Evolutionary conservation across 768 basidiomycete species (phyloP).

Genomic region (Lentinus tigrinus): DNA sequence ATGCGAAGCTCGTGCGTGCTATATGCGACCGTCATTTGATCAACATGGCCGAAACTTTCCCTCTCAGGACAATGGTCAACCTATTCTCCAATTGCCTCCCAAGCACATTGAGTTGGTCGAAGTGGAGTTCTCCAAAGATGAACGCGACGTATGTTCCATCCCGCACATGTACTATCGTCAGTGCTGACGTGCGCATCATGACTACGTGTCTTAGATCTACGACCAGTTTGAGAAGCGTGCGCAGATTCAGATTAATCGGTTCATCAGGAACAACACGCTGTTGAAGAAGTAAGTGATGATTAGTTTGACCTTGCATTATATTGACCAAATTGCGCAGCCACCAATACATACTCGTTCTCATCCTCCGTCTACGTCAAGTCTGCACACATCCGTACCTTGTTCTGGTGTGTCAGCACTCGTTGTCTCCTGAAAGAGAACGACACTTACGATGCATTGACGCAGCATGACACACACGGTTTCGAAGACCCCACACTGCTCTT

Average conservation of each 20-base stretch:
- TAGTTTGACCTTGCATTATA: background rate
- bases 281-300: conserved; percentile 59
- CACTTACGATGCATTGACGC: conserved; percentile 15
- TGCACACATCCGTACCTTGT: conserved; percentile 74
- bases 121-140: conserved; percentile 63
- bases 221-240: conserved; percentile 54
- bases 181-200: conserved; percentile 18
- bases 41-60: no score
- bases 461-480: conserved; percentile 42
- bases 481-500: conserved; percentile 49
- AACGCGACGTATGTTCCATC: conserved; percentile 49
- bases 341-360: conserved; percentile 54
- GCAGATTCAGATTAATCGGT: conserved; percentile 56
- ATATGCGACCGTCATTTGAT: background rate
- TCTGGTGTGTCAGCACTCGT: conserved; percentile 38
- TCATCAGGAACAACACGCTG: conserved; percentile 61
- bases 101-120: conserved; percentile 60
- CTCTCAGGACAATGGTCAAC: conserved; percentile 60
- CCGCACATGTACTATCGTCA: background rate
- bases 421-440: background rate
- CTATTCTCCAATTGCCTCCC: conserved; percentile 60
- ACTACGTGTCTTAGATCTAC: no score
- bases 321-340: conserved; percentile 35
- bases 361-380: conserved; percentile 72
- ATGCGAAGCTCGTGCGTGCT: conserved; percentile 41